Percentiles rank a stretch among this genome's conserved stretches.
These are phyloP conservation scores for Cochlearia excelsa DNA, from an alignment of 345 rosid species.

Conservation along the genomic window DNA sequence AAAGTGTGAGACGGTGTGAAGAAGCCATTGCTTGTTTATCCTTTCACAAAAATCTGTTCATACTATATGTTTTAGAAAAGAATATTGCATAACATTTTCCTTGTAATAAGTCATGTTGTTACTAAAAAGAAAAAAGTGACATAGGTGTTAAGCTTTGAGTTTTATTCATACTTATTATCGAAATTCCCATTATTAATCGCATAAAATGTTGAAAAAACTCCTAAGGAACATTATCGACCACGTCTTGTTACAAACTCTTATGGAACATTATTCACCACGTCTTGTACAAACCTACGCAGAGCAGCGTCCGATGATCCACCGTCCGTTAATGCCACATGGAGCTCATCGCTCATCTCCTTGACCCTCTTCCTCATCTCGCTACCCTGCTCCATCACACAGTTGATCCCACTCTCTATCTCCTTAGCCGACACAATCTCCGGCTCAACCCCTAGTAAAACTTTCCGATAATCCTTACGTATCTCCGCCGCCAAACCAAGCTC, in stretches of 20 bases:
- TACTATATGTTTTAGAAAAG: background rate
- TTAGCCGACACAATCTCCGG: slow-evolving; percentile 22
- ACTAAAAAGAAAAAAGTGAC: no score
- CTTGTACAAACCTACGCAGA: slow-evolving; percentile 19
- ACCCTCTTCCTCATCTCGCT: slow-evolving; percentile 29
- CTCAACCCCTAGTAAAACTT: background rate
- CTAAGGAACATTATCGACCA: slow-evolving; percentile 13
- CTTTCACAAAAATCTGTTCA: slow-evolving; percentile 57
- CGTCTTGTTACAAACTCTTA: background rate
- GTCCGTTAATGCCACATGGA: slow-evolving; percentile 37
- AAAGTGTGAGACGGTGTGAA: slow-evolving; percentile 53
- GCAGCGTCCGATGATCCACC: slow-evolving; percentile 52
- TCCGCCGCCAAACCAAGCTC: slow-evolving; percentile 50
- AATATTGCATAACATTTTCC: slow-evolving; percentile 71
- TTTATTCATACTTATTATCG: no score
- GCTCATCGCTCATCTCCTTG: slow-evolving; percentile 38
- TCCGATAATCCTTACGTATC: slow-evolving; percentile 37
- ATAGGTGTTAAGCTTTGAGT: no score
- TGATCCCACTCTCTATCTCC: slow-evolving; percentile 49
- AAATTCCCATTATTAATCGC: no score
- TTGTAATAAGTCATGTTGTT: slow-evolving; percentile 35
- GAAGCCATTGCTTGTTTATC: slow-evolving; percentile 60
- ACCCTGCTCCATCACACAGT: slow-evolving; percentile 43
- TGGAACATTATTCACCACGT: no score
- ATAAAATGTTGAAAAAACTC: no score